A percentile compares a stretch with the other conserved stretches of the same genome.
Evolutionary conservation across 805 yeast species (phyloP).

Genomic region (Starmerella cellae): DNA sequence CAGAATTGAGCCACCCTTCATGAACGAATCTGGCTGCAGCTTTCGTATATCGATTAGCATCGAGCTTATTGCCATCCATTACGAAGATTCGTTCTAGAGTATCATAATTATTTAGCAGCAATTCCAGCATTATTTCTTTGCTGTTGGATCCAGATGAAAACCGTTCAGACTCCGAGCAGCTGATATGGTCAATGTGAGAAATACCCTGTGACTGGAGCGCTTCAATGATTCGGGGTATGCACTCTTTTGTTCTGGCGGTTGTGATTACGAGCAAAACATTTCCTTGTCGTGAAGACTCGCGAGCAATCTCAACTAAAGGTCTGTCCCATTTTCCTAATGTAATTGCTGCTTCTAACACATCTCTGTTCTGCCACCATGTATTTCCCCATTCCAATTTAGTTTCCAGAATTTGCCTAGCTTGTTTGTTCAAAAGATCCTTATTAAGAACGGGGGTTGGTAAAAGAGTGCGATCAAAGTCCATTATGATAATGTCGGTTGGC

Average conservation of each 20-base stretch:
- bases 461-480: conserved; percentile 20
- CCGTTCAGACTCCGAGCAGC: conserved; percentile 10
- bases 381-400: conserved; percentile 8
- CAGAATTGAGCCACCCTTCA: conserved; percentile 10
- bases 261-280: conserved; percentile 14
- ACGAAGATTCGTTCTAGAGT: conserved; percentile 11
- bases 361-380: conserved; percentile 12
- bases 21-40: conserved; percentile 3
- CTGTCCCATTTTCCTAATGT: conserved; percentile 14
- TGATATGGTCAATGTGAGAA: conserved; percentile 10
- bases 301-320: conserved; percentile 12
- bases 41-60: conserved; percentile 6
- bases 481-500: conserved; percentile 17
- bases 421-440: conserved; percentile 9
- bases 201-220: conserved; percentile 13
- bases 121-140: conserved; percentile 12
- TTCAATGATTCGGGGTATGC: conserved; percentile 4
- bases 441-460: conserved; percentile 14
- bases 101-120: conserved; percentile 14
- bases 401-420: conserved; percentile 12
- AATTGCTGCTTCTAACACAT: conserved; percentile 14
- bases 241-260: conserved; percentile 13
- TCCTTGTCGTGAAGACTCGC: conserved; percentile 1
- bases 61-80: conserved; percentile 13
- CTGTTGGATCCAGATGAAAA: conserved; percentile 1